Evolutionary conservation across 2,329 filamentous ascomycete species (phyloP).

Genomic region (Arthrinium puccinioides): DNA sequence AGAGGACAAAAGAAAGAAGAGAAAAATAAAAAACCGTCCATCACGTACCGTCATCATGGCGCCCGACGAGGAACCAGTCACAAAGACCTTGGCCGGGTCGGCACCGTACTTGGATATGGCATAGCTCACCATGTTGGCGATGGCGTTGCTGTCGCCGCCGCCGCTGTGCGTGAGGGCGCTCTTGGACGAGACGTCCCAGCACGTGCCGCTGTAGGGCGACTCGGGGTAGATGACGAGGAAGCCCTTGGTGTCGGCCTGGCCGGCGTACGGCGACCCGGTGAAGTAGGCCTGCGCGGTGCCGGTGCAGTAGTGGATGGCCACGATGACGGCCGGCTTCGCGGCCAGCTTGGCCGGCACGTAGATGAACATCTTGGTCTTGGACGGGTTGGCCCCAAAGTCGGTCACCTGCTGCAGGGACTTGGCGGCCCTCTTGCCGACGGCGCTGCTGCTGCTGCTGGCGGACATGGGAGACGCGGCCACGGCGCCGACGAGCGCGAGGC

Average conservation of each 20-base stretch:
- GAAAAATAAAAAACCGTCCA: too few species aligned
- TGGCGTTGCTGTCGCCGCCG: constrained; percentile 46
- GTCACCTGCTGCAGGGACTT: constrained; percentile 17
- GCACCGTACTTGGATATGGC: constrained; percentile 41
- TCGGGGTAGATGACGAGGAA: constrained; percentile 48
- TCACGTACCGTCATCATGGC: constrained; percentile 36
- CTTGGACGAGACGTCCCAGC: constrained; percentile 51
- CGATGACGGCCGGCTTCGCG: constrained; percentile 37
- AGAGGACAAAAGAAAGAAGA: neutral
- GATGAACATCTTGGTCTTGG: constrained; percentile 37
- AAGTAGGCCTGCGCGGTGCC: constrained; percentile 43
- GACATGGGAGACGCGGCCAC: neutral
- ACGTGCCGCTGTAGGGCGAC: constrained; percentile 41
- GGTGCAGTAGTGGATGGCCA: constrained; percentile 48
- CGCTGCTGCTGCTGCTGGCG: too few species aligned
- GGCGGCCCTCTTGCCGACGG: neutral
- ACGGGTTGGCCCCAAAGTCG: constrained; percentile 27
- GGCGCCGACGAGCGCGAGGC: neutral
- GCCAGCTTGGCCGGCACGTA: constrained; percentile 27
- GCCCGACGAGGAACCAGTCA: constrained; percentile 38
- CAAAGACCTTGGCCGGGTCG: constrained; percentile 43
- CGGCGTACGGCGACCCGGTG: constrained; percentile 38
- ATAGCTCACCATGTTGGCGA: constrained; percentile 52
- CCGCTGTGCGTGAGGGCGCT: constrained; percentile 36
- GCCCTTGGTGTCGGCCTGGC: constrained; percentile 31